Evolutionary conservation across 139 green algal genomes (phyloP).

Genomic region (Astrephomene gubernaculifera): DNA sequence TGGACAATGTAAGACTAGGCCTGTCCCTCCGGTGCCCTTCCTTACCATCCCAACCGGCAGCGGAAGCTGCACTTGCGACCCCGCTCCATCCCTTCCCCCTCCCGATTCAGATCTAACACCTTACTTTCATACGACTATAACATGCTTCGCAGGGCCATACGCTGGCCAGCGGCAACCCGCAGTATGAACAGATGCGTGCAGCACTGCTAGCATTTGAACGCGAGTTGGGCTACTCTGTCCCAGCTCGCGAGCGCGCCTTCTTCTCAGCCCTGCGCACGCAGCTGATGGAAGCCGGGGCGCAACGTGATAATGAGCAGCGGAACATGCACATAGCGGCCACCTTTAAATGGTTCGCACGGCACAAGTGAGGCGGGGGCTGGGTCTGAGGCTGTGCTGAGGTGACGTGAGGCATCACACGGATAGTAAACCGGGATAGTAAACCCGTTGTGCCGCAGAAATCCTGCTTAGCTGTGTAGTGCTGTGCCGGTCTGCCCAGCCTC

Average conservation of each 20-base stretch:
- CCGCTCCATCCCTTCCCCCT: no score
- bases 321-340: conserved; percentile 27
- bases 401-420: no score
- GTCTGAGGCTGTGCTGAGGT: no score
- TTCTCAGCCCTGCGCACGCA: conserved; percentile 36
- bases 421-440: no score
- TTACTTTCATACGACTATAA: no score
- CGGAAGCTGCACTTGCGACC: no score
- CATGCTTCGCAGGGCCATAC: not conserved
- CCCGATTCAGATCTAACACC: no score
- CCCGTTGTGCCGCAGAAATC: no score
- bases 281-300: conserved; percentile 24
- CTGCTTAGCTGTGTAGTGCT: no score
- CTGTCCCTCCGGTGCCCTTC: no score
- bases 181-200: conserved; percentile 18
- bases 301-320: not conserved
- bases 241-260: conserved; percentile 38
- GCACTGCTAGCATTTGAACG: conserved; percentile 31
- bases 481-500: no score
- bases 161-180: conserved; percentile 5
- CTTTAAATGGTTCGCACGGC: conserved; percentile 32
- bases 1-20: conserved; percentile 10
- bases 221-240: conserved; percentile 18
- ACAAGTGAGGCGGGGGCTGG: conserved; percentile 48
- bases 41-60: no score